These are phyloP conservation scores for Wickerhamiella domercqiae DNA, from an alignment of 805 yeast genomes.

Conservation along the genomic window DNA sequence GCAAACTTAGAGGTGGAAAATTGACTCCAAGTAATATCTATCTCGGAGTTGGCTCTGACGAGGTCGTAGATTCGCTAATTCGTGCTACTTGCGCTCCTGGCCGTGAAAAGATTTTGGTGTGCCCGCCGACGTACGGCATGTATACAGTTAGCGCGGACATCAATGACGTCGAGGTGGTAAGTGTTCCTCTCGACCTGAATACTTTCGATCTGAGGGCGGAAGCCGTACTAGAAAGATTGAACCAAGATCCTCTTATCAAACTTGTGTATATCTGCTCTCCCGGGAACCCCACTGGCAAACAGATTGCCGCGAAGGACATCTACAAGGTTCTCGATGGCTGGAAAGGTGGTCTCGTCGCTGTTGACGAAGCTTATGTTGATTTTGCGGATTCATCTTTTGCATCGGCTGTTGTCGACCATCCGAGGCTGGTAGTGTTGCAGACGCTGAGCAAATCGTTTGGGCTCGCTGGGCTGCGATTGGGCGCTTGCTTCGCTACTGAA, in stretches of 20 bases:
- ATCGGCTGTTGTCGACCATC: conserved; percentile 65
- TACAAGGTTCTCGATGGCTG: conserved; percentile 35
- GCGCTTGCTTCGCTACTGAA: conserved; percentile 53
- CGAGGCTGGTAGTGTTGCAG: conserved; percentile 76
- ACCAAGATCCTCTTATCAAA: conserved; percentile 48
- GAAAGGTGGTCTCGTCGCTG: conserved; percentile 60
- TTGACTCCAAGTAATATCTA: conserved; percentile 58
- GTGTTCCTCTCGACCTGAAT: conserved; percentile 49
- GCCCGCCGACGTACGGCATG: conserved; percentile 98
- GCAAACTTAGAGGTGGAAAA: conserved; percentile 53
- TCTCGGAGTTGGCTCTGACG: conserved; percentile 96
- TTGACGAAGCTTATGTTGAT: conserved; percentile 93
- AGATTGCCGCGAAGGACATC: conserved; percentile 36
- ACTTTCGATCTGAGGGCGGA: conserved; percentile 45
- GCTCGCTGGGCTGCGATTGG: conserved; percentile 84
- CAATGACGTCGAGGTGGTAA: conserved; percentile 67
- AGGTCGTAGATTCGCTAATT: conserved; percentile 76
- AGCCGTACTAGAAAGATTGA: conserved; percentile 36
- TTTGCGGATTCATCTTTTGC: conserved; percentile 58
- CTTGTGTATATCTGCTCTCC: conserved; percentile 81
- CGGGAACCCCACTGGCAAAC: conserved; percentile 85
- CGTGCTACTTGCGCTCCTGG: conserved; percentile 76
- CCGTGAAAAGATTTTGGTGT: conserved; percentile 60
- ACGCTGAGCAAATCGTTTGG: conserved; percentile 93
- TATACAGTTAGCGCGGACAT: conserved; percentile 80